These are phyloP conservation scores for Euphrasia arctica DNA, from an alignment of 305 asterid species.

Conservation along the genomic window DNA sequence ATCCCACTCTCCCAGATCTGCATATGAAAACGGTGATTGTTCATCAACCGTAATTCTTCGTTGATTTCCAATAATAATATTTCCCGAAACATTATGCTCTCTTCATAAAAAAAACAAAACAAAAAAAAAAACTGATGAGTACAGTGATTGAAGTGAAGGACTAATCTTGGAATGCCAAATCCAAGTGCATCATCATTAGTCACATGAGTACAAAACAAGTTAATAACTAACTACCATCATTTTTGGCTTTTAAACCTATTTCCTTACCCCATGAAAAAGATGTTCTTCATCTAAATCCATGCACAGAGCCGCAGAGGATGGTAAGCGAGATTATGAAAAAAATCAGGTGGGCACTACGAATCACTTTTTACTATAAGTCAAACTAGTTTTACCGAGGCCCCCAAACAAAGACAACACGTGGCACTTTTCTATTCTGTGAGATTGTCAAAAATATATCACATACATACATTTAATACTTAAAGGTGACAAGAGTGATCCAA, in stretches of 20 bases:
- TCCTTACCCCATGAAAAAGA: constrained; percentile 5
- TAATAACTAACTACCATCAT: background rate
- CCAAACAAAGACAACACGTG: constrained; percentile 5
- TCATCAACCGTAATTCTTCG: background rate
- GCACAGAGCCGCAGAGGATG: background rate
- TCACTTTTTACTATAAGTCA: background rate
- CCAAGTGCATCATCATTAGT: background rate
- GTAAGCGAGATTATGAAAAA: background rate
- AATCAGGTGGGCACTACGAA: background rate
- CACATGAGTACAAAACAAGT: constrained; percentile 19
- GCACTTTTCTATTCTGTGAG: too few relatives aligned
- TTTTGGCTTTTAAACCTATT: constrained; percentile 16
- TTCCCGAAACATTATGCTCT: background rate
- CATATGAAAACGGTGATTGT: background rate
- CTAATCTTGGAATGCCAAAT: constrained; percentile 20
- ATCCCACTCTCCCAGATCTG: too few relatives aligned
- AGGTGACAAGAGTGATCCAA: constrained; percentile 25
- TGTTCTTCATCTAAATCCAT: background rate
- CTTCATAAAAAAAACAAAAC: background rate
- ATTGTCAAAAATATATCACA: too few relatives aligned
- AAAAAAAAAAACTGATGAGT: background rate
- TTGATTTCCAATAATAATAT: background rate
- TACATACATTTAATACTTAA: too few relatives aligned
- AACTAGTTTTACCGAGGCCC: background rate
- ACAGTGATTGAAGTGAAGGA: constrained; percentile 15